These are phyloP conservation scores for Hyphopichia buzzinii DNA, from an alignment of 1,139 yeast species.

Conservation along the genomic window DNA sequence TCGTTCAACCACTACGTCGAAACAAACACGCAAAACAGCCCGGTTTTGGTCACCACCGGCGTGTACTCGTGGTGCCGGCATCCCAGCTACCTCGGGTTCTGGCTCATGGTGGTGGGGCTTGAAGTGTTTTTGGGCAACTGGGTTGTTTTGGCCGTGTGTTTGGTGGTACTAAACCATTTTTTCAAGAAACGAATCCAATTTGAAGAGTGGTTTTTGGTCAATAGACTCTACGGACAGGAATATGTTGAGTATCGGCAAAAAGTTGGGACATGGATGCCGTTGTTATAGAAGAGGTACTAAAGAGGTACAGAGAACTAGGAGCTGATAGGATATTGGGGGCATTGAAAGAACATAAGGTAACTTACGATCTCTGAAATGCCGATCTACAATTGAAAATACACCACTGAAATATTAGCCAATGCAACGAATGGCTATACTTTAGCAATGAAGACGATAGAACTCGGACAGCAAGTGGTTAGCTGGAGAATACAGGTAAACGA, in stretches of 20 bases:
- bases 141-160: slow-evolving; percentile 16
- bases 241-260: slow-evolving; percentile 24
- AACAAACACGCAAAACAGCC: neutral
- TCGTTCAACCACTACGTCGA: slow-evolving; percentile 35
- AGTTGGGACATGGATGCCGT: slow-evolving; percentile 33
- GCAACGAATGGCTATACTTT: too few species aligned
- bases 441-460: too few species aligned
- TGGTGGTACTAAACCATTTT: slow-evolving; percentile 23
- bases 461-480: too few species aligned
- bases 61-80: slow-evolving; percentile 32
- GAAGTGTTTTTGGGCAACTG: slow-evolving; percentile 29
- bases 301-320: neutral
- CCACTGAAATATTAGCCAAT: too few species aligned
- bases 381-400: too few species aligned
- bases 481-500: too few species aligned
- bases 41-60: slow-evolving; percentile 29
- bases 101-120: slow-evolving; percentile 33
- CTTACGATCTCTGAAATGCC: too few species aligned
- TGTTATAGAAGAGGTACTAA: slow-evolving; percentile 12
- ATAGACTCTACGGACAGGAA: slow-evolving; percentile 26
- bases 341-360: too few species aligned
- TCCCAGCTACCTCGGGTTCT: slow-evolving; percentile 46
- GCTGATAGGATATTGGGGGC: too few species aligned
- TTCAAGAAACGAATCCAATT: slow-evolving; percentile 32
- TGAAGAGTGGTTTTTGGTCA: slow-evolving; percentile 35